phyloP scores from a whole-genome alignment of 2,329 filamentous ascomycete genomes.

The Penicillium sp. region DNA sequence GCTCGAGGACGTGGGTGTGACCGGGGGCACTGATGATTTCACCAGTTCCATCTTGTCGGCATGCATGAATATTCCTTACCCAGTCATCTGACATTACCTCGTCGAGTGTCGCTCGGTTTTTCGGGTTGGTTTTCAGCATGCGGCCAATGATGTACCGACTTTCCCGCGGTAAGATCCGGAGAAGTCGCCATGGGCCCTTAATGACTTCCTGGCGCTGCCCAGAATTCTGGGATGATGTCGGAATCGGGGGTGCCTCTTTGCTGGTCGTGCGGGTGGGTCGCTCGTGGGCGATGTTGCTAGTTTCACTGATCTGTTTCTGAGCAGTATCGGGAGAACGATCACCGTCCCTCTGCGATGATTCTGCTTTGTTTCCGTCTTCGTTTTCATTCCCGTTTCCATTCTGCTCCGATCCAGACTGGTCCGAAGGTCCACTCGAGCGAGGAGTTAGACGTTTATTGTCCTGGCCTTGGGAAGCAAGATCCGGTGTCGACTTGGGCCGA shows the following conservation, averaged over 20 bases:
- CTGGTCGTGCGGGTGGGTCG: slow-evolving; percentile 37
- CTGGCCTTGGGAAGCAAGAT: slow-evolving; percentile 29
- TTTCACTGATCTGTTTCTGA: slow-evolving; percentile 27
- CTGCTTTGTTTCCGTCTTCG: slow-evolving; percentile 9
- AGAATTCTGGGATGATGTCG: slow-evolving; percentile 22
- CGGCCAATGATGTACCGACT: slow-evolving; percentile 83
- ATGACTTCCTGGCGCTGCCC: slow-evolving; percentile 66
- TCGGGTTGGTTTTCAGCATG: slow-evolving; percentile 89
- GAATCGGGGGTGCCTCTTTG: slow-evolving; percentile 41
- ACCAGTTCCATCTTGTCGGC: slow-evolving; percentile 73
- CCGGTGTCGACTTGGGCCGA: slow-evolving; percentile 36
- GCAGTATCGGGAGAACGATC: slow-evolving; percentile 25
- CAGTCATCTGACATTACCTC: slow-evolving; percentile 87
- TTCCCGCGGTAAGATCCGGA: slow-evolving; percentile 83
- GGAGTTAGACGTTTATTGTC: slow-evolving; percentile 27
- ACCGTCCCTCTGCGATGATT: slow-evolving; percentile 25
- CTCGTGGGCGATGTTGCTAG: slow-evolving; percentile 18
- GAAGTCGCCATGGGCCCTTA: slow-evolving; percentile 85
- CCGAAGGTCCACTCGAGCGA: slow-evolving; percentile 15
- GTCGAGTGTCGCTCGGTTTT: slow-evolving; percentile 75
- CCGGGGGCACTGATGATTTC: slow-evolving; percentile 69
- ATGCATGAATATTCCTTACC: slow-evolving; percentile 82
- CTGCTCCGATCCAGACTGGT: slow-evolving; percentile 20
- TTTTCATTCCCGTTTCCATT: slow-evolving; percentile 14
- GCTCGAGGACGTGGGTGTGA: slow-evolving; percentile 83